Evolutionary conservation across 2,329 filamentous ascomycete genomes (phyloP).

Genomic region (Calonectria honghensis): DNA sequence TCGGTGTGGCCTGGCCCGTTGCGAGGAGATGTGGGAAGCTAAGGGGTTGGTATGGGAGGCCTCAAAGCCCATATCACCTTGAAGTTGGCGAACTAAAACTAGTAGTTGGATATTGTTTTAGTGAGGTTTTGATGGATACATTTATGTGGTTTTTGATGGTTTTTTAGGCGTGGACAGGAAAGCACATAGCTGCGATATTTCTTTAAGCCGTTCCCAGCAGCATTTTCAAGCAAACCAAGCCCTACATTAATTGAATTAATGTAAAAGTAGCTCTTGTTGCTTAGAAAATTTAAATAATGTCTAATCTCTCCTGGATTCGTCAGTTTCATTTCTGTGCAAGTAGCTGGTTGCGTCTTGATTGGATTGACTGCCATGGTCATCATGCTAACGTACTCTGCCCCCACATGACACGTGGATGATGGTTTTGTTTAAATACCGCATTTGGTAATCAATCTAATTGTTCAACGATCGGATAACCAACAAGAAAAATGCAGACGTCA

Average conservation of each 20-base stretch:
- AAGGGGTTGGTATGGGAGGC: conserved; percentile 45
- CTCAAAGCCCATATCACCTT: neutral
- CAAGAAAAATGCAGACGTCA: neutral
- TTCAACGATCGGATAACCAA: neutral
- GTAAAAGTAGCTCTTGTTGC: neutral
- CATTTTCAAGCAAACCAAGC: neutral
- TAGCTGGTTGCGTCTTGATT: neutral
- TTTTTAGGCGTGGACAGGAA: neutral
- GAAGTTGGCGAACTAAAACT: neutral
- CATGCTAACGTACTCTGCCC: neutral
- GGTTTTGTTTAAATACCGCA: neutral
- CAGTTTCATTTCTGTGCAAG: neutral
- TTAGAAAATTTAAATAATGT: too few species aligned
- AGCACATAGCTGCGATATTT: neutral
- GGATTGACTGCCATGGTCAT: neutral
- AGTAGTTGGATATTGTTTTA: neutral
- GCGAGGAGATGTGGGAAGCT: conserved; percentile 59
- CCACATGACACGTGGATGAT: neutral
- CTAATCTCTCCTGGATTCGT: too few species aligned
- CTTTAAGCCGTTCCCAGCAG: neutral
- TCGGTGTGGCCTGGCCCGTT: conserved; percentile 53
- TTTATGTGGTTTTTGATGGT: neutral
- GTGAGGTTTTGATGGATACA: neutral
- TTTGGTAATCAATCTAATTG: conserved; percentile 9
- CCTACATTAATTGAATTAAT: neutral